phyloP scores from a whole-genome alignment of 163 green algal species.

The Prototheca wickerhamii region DNA sequence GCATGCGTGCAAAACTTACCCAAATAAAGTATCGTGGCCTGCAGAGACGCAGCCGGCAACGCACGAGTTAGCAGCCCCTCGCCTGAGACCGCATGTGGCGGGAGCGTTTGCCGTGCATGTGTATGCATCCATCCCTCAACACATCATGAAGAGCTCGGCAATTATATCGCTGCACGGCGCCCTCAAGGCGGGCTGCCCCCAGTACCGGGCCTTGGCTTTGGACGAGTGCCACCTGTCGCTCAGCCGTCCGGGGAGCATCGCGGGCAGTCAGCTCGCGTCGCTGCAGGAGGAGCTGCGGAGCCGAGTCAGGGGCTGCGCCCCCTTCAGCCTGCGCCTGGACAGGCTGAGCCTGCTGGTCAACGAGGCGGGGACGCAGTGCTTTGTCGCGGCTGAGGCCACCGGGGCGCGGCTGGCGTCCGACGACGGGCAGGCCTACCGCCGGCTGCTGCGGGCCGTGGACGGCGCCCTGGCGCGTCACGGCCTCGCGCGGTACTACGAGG shows the following conservation, averaged over 20 bases:
- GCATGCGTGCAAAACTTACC: too few species aligned
- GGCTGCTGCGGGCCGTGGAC: neutral
- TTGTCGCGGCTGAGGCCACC: neutral
- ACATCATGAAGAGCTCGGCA: too few species aligned
- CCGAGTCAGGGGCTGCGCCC: neutral
- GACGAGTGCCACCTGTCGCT: neutral
- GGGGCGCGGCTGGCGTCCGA: neutral
- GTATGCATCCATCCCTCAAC: too few species aligned
- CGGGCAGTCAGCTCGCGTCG: neutral
- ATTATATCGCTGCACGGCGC: too few species aligned
- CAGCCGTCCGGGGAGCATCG: neutral
- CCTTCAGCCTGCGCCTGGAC: neutral
- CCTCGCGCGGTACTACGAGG: neutral
- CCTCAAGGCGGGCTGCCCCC: neutral
- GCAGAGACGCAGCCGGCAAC: too few species aligned
- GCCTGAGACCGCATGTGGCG: constrained; percentile 1
- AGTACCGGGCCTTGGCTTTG: neutral
- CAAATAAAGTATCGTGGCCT: too few species aligned
- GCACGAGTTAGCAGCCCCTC: too few species aligned
- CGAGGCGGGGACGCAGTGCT: neutral
- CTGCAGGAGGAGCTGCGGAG: neutral
- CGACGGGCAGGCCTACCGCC: neutral
- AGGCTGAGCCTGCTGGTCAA: neutral
- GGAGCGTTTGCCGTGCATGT: neutral
- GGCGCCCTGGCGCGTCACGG: neutral